Evolutionary conservation across 2,329 filamentous ascomycete species (phyloP).

Genomic region (Claviceps africana): DNA sequence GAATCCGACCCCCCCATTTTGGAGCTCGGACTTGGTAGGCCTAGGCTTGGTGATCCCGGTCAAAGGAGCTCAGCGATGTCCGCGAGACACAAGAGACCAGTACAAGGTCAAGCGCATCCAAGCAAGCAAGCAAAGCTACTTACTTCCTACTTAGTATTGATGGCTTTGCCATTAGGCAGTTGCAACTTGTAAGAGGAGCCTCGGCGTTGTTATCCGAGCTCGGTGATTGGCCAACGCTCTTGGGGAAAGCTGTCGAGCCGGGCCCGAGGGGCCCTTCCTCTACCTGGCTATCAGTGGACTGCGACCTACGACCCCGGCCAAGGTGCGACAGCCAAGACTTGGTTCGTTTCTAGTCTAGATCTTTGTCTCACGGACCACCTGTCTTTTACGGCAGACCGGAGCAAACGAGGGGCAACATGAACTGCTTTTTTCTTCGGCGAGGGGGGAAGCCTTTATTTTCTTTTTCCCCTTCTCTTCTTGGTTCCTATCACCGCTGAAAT

Average conservation of each 20-base stretch:
- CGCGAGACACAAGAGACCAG: not conserved
- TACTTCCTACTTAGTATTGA: too few relatives aligned
- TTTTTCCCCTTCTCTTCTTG: not conserved
- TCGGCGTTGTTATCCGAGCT: slow-evolving; percentile 2
- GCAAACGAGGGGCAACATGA: not conserved
- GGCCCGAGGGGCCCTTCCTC: not conserved
- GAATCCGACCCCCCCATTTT: not conserved
- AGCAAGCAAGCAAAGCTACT: not conserved
- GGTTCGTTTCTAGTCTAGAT: not conserved
- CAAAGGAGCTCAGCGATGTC: not conserved
- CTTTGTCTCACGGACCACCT: not conserved
- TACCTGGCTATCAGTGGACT: not conserved
- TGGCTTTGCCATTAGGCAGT: slow-evolving; percentile 4
- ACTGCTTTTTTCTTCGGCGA: not conserved
- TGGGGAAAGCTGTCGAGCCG: not conserved
- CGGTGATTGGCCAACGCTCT: slow-evolving; percentile 3
- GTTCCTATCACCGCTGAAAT: not conserved
- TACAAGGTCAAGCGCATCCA: too few relatives aligned
- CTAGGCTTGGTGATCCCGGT: slow-evolving; percentile 5
- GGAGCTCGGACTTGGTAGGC: slow-evolving; percentile 4
- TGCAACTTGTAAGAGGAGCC: slow-evolving; percentile 1
- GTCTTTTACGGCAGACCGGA: not conserved
- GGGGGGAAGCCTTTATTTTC: not conserved
- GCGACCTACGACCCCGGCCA: not conserved
- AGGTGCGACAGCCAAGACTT: slow-evolving; percentile 3